phyloP scores from a whole-genome alignment of 495 filamentous ascomycete species.

The Amniculicola lignicola region DNA sequence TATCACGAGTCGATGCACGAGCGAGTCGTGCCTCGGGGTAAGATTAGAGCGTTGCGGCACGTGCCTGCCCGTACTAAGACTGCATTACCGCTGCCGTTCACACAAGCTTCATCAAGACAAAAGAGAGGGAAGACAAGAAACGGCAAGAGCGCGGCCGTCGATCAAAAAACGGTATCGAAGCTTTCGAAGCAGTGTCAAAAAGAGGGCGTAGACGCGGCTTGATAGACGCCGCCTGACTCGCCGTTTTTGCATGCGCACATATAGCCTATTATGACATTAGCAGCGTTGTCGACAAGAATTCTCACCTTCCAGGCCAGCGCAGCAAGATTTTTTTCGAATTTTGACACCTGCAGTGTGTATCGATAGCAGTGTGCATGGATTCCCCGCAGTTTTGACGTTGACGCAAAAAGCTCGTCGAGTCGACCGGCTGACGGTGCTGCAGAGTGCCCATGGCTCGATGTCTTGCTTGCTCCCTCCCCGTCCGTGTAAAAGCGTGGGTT shows the following conservation, averaged over 20 bases:
- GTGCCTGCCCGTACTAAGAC: too few species aligned
- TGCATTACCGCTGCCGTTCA: too few species aligned
- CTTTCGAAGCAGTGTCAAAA: too few species aligned
- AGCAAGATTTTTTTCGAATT: conserved; percentile 16
- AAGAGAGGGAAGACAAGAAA: not conserved
- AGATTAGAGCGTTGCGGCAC: too few species aligned
- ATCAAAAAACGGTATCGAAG: not conserved
- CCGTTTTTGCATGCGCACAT: not conserved
- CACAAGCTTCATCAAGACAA: not conserved
- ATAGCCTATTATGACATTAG: conserved; percentile 4
- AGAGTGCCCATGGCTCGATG: conserved; percentile 14
- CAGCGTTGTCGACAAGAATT: too few species aligned
- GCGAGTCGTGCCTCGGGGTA: too few species aligned
- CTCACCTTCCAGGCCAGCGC: too few species aligned
- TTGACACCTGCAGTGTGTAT: too few species aligned
- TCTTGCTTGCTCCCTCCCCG: too few species aligned
- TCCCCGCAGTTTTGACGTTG: conserved; percentile 9
- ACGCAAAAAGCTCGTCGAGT: too few species aligned
- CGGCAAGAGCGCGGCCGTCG: not conserved
- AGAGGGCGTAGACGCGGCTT: too few species aligned
- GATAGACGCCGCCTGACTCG: conserved; percentile 8
- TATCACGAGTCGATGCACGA: too few species aligned
- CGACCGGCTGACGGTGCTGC: not conserved
- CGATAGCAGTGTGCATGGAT: conserved; percentile 3
- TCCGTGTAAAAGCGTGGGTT: not conserved